A percentile compares a stretch with the other conserved stretches of the same genome.
Evolutionary conservation across 129 eudicot genomes (phyloP).

Genomic region (Logfia minima): DNA sequence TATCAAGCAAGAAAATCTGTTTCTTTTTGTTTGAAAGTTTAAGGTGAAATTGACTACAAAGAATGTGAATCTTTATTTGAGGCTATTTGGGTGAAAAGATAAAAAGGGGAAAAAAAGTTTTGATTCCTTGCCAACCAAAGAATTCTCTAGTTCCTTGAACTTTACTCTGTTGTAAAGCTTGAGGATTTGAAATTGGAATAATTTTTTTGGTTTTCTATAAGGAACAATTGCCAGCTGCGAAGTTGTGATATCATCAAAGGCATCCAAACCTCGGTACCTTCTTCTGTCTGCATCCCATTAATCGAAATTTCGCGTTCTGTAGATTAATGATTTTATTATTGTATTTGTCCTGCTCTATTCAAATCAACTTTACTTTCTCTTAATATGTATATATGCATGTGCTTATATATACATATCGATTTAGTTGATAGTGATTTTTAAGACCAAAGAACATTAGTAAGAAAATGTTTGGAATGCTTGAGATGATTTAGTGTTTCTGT

Average conservation of each 20-base stretch:
- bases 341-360: slow-evolving; percentile 9
- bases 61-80: slow-evolving; percentile 35
- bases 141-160: slow-evolving; percentile 36
- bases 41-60: slow-evolving; percentile 24
- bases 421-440: slow-evolving; percentile 13
- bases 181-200: slow-evolving; percentile 29
- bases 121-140: slow-evolving; percentile 45
- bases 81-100: slow-evolving; percentile 24
- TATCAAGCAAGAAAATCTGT: slow-evolving; percentile 19
- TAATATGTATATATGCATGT: not conserved
- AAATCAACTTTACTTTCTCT: not conserved
- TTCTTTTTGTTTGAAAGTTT: slow-evolving; percentile 3
- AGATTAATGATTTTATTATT: slow-evolving; percentile 16
- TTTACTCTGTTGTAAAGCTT: slow-evolving; percentile 39
- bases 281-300: slow-evolving; percentile 24
- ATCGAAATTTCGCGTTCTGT: slow-evolving; percentile 24
- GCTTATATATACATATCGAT: not conserved
- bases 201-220: slow-evolving; percentile 3
- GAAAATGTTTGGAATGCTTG: not conserved
- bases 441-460: slow-evolving; percentile 1
- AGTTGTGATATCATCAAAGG: slow-evolving; percentile 36
- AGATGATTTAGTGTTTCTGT: not conserved
- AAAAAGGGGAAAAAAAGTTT: slow-evolving; percentile 10
- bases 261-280: slow-evolving; percentile 32
- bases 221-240: slow-evolving; percentile 38